Evolutionary conservation across 768 basidiomycete genomes (phyloP).

Genomic region (Kwoniella dendrophila): DNA sequence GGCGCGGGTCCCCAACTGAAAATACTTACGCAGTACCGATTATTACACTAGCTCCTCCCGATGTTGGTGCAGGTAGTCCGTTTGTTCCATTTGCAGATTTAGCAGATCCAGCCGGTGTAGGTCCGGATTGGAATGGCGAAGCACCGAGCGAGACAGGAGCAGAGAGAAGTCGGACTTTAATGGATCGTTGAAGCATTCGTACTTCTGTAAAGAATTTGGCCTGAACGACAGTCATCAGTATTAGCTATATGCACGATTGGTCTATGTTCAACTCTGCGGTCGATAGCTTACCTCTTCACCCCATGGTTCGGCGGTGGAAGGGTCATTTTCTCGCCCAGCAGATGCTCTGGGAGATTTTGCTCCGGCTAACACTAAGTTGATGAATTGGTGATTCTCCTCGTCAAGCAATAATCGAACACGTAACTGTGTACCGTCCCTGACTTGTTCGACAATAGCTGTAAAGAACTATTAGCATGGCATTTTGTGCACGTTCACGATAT

Average conservation of each 20-base stretch:
- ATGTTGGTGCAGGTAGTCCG: conserved; percentile 56
- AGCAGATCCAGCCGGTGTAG: conserved; percentile 73
- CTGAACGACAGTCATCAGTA: conserved; percentile 56
- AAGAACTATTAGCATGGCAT: conserved; percentile 1
- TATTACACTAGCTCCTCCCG: conserved; percentile 76
- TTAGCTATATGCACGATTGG: background rate
- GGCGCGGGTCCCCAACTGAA: conserved; percentile 55
- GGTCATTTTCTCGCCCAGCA: conserved; percentile 44
- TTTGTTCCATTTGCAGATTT: conserved; percentile 44
- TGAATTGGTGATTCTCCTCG: conserved; percentile 83
- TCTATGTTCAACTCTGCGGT: background rate
- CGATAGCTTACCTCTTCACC: conserved; percentile 74
- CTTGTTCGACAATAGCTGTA: conserved; percentile 86
- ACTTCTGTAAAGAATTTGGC: conserved; percentile 89
- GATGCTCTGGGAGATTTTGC: conserved; percentile 54
- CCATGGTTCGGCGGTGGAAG: conserved; percentile 65
- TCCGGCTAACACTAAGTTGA: conserved; percentile 65
- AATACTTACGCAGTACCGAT: conserved; percentile 66
- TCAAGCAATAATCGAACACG: conserved; percentile 86
- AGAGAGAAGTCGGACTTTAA: conserved; percentile 55
- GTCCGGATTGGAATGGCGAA: conserved; percentile 75
- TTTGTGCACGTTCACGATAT: background rate
- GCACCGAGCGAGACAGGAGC: conserved; percentile 69
- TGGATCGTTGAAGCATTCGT: conserved; percentile 51
- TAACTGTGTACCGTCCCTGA: conserved; percentile 87